phyloP scores from a whole-genome alignment of 1,139 yeast species.

The Suhomyces panamericanus region DNA sequence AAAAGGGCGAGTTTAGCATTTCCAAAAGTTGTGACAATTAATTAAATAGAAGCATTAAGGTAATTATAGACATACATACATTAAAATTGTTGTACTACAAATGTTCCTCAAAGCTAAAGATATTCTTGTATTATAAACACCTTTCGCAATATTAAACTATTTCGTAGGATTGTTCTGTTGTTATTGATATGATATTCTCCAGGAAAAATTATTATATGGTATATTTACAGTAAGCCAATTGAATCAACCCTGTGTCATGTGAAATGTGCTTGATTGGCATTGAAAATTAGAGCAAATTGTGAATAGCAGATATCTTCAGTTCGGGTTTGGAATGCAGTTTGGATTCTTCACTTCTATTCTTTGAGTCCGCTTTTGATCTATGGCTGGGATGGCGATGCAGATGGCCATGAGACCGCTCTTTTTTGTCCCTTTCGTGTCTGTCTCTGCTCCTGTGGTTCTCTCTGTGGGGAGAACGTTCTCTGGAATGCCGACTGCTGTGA shows the following conservation, averaged over 20 bases:
- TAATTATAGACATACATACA: too few relatives aligned
- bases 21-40: neutral
- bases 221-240: too few relatives aligned
- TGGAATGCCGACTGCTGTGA: neutral
- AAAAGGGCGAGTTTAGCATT: constrained; percentile 15
- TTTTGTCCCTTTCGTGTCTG: neutral
- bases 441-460: neutral
- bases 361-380: neutral
- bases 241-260: too few relatives aligned
- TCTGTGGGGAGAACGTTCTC: neutral
- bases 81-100: too few relatives aligned
- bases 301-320: neutral
- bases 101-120: too few relatives aligned
- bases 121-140: too few relatives aligned
- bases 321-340: neutral
- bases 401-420: neutral
- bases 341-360: neutral
- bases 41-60: too few relatives aligned
- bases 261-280: too few relatives aligned
- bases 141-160: too few relatives aligned
- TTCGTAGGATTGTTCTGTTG: too few relatives aligned
- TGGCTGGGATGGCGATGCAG: neutral
- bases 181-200: too few relatives aligned
- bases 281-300: neutral
- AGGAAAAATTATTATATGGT: too few relatives aligned